Conservation (phyloP, 2,329 filamentous ascomycete genomes). For the Cryphonectria japonica region DNA sequence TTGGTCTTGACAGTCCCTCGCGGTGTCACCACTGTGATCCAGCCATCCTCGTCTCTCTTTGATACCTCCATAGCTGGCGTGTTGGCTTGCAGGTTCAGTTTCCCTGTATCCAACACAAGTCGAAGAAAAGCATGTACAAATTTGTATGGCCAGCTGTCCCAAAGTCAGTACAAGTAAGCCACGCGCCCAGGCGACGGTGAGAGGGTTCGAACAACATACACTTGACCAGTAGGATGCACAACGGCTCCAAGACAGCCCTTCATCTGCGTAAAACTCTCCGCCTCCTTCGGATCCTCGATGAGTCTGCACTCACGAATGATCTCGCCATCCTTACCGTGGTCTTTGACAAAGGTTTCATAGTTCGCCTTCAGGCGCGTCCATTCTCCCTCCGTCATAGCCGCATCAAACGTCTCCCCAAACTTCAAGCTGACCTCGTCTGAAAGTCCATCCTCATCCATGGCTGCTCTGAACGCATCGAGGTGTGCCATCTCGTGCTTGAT, state of each 20-base stretch:
- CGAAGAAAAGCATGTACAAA: constrained; percentile 29
- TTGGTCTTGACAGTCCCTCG: constrained; percentile 26
- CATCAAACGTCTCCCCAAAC: constrained; percentile 40
- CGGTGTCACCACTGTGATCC: constrained; percentile 33
- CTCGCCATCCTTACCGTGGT: constrained; percentile 37
- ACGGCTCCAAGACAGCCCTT: constrained; percentile 36
- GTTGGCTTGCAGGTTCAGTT: constrained; percentile 36
- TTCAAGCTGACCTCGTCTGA: constrained; percentile 37
- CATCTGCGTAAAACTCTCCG: constrained; percentile 39
- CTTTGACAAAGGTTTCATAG: constrained; percentile 35
- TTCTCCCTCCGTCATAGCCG: constrained; percentile 39
- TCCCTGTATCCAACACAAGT: constrained; percentile 25
- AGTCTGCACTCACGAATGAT: constrained; percentile 34
- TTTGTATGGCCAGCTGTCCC: constrained; percentile 28
- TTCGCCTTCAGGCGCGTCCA: constrained; percentile 36
- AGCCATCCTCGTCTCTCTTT: constrained; percentile 33
- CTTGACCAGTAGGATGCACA: constrained; percentile 35
- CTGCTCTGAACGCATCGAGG: constrained; percentile 30
- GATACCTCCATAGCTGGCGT: constrained; percentile 35
- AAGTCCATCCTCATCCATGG: constrained; percentile 31
- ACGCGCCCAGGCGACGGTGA: no score
- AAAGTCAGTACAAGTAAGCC: not conserved
- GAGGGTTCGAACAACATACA: constrained; percentile 17
- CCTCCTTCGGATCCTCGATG: constrained; percentile 32
- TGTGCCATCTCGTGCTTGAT: constrained; percentile 38